These are phyloP conservation scores for Phytophthora constricta DNA, from an alignment of 352 stramenopile species.

Conservation along the genomic window DNA sequence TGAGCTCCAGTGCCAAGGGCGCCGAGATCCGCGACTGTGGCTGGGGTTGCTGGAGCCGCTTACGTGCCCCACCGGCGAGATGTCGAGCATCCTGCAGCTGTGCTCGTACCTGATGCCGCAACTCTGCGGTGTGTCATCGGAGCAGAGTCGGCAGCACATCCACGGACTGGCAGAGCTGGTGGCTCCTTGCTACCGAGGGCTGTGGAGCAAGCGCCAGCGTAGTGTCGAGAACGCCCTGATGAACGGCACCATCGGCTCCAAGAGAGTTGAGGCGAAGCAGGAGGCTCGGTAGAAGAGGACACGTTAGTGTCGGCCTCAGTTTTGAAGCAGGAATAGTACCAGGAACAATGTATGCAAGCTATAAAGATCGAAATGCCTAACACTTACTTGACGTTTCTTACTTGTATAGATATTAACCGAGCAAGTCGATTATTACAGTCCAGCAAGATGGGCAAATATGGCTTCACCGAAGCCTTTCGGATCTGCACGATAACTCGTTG, in stretches of 20 bases:
- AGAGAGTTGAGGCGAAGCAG: conserved; percentile 25
- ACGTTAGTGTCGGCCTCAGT: no score
- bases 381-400: no score
- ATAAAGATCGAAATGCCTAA: no score
- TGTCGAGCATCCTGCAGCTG: conserved; percentile 61
- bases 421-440: no score
- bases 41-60: conserved; percentile 58
- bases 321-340: conserved; percentile 38
- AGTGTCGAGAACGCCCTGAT: conserved; percentile 59
- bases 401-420: no score
- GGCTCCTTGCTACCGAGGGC: conserved; percentile 45
- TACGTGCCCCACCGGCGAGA: conserved; percentile 25
- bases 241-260: conserved; percentile 46
- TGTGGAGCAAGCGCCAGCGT: conserved; percentile 57
- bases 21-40: conserved; percentile 57
- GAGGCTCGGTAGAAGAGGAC: conserved; percentile 29
- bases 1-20: conserved; percentile 34
- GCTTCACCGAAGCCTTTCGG: no score
- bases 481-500: no score
- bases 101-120: conserved; percentile 56
- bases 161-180: conserved; percentile 54
- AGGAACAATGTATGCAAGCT: conserved; percentile 28
- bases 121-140: conserved; percentile 35
- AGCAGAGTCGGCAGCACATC: conserved; percentile 53
- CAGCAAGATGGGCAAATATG: no score